A percentile compares a stretch with the other conserved stretches of the same genome.
phyloP scores from a whole-genome alignment of 139 green algal genomes.

The Tetradesmus obliquus region DNA sequence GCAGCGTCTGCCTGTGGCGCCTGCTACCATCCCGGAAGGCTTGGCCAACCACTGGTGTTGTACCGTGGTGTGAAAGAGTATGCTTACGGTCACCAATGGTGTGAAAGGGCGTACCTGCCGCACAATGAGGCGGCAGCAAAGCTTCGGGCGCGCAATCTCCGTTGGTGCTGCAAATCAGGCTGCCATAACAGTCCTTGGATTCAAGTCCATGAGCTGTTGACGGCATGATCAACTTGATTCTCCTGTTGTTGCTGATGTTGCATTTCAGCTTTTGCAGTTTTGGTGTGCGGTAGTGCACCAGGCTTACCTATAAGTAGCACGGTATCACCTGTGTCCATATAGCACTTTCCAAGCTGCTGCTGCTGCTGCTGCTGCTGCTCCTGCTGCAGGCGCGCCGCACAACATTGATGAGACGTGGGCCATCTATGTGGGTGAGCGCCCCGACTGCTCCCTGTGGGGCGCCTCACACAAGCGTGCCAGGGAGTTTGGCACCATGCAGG shows the following conservation, averaged over 20 bases:
- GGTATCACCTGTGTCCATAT: background rate
- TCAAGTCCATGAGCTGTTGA: no score
- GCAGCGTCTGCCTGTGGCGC: background rate
- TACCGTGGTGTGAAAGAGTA: no score
- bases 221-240: no score
- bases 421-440: slow-evolving; percentile 42
- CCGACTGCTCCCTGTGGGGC: slow-evolving; percentile 33
- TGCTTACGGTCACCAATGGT: background rate
- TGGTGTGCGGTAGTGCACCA: no score
- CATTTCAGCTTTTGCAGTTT: no score
- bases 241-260: no score
- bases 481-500: slow-evolving; percentile 34
- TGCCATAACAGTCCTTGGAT: no score
- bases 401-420: slow-evolving; percentile 51
- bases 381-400: slow-evolving; percentile 47
- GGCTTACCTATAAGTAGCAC: no score
- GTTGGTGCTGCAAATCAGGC: no score
- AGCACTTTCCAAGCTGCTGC: background rate
- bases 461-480: slow-evolving; percentile 12
- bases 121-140: slow-evolving; percentile 19
- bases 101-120: background rate
- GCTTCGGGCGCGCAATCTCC: background rate
- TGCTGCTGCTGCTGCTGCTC: background rate
- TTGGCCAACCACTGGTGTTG: no score
- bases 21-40: background rate